phyloP scores from a whole-genome alignment of 148 eudicot species.

The Chenopodium suecicum region DNA sequence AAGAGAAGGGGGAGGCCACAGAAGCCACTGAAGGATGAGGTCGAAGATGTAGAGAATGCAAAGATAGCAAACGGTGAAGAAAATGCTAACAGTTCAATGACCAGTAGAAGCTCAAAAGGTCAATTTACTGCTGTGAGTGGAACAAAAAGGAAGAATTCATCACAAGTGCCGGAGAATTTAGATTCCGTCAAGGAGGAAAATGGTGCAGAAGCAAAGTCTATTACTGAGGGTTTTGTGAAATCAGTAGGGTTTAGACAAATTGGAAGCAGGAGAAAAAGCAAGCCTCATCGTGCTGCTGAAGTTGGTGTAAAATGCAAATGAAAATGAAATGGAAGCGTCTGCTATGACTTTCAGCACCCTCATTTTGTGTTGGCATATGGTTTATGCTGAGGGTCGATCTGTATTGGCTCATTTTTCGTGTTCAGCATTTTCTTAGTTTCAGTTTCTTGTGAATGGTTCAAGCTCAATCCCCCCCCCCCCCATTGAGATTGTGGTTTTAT shows the following conservation, averaged over 20 bases:
- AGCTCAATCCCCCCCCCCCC: not conserved
- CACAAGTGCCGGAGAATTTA: slow-evolving; percentile 34
- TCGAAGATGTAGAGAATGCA: slow-evolving; percentile 34
- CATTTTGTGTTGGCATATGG: slow-evolving; percentile 4
- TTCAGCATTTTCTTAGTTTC: slow-evolving; percentile 7
- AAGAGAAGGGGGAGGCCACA: slow-evolving; percentile 65
- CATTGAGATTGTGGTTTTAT: slow-evolving; percentile 2
- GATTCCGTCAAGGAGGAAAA: slow-evolving; percentile 44
- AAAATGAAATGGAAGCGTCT: slow-evolving; percentile 31
- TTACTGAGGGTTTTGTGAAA: slow-evolving; percentile 33
- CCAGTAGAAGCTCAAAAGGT: slow-evolving; percentile 30
- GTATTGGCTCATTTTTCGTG: slow-evolving; percentile 16
- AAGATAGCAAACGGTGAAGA: slow-evolving; percentile 39
- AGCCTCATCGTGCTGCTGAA: slow-evolving; percentile 84
- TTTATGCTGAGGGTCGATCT: slow-evolving; percentile 12
- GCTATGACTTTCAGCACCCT: slow-evolving; percentile 7
- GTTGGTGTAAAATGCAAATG: slow-evolving; percentile 73
- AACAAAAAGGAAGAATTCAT: slow-evolving; percentile 46
- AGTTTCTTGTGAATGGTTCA: slow-evolving; percentile 7
- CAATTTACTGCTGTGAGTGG: slow-evolving; percentile 41
- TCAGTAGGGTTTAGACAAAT: slow-evolving; percentile 61
- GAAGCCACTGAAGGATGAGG: slow-evolving; percentile 41
- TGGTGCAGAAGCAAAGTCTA: slow-evolving; percentile 30
- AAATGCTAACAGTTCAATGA: slow-evolving; percentile 18
- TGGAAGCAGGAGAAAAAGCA: slow-evolving; percentile 72